Evolutionary conservation across 1,139 yeast genomes (phyloP).

Genomic region (Hemisphaericaspora subhashii): DNA sequence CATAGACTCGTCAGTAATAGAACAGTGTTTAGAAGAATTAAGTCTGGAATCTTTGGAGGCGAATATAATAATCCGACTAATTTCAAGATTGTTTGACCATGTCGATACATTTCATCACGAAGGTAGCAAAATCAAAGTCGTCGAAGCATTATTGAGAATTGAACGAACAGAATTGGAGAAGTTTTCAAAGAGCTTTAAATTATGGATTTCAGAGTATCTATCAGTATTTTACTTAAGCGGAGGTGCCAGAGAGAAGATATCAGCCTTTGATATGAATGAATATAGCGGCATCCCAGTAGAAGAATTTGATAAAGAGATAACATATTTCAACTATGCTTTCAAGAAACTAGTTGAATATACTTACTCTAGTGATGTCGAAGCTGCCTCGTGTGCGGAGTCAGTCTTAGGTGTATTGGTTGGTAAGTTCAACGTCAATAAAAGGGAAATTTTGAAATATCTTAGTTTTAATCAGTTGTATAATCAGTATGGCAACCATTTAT

Average conservation of each 20-base stretch:
- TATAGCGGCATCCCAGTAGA: conserved; percentile 14
- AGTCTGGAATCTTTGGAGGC: conserved; percentile 6
- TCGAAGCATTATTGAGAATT: conserved; percentile 19
- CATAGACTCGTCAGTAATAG: conserved; percentile 17
- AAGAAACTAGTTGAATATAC: conserved; percentile 13
- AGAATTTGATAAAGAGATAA: conserved; percentile 9
- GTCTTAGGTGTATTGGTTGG: conserved; percentile 37
- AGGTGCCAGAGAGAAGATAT: conserved; percentile 8
- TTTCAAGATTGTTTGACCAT: conserved; percentile 21
- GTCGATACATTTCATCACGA: conserved; percentile 11
- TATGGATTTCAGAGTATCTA: conserved; percentile 46
- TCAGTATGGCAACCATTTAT: conserved; percentile 18
- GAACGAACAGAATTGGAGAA: conserved; percentile 7
- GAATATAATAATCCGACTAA: conserved; percentile 12
- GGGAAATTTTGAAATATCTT: conserved; percentile 19
- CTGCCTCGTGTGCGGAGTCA: conserved; percentile 35
- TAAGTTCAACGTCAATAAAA: conserved; percentile 17
- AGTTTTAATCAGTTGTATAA: conserved; percentile 19
- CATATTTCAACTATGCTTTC: conserved; percentile 18
- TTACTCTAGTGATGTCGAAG: conserved; percentile 12
- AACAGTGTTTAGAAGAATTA: conserved; percentile 20
- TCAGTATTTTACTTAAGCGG: conserved; percentile 37
- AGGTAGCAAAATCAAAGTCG: conserved; percentile 18
- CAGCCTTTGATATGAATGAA: conserved; percentile 10
- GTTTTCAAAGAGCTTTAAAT: conserved; percentile 22